phyloP scores from a whole-genome alignment of 1,139 yeast species.

The Sugiyamaella japonica region DNA sequence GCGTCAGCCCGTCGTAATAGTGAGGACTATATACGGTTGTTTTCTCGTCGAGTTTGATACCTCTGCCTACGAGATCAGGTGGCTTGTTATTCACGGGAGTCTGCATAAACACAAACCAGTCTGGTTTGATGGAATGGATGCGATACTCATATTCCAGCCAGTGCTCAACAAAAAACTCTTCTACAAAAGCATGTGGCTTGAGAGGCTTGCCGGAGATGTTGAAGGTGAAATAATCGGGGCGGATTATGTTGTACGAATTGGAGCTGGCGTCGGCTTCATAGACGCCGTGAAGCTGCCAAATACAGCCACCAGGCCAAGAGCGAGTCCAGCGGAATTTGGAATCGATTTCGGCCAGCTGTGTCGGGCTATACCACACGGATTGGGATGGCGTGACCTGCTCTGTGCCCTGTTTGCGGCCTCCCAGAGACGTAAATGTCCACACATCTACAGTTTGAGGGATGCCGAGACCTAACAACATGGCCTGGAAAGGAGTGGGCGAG shows the following conservation, averaged over 20 bases:
- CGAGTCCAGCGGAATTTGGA: conserved; percentile 69
- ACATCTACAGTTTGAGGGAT: conserved; percentile 63
- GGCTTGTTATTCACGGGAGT: conserved; percentile 82
- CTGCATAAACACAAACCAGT: conserved; percentile 63
- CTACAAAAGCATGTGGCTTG: conserved; percentile 54
- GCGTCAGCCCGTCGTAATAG: conserved; percentile 89
- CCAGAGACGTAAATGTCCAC: conserved; percentile 65
- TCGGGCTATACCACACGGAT: conserved; percentile 62
- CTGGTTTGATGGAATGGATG: conserved; percentile 44
- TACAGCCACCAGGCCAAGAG: conserved; percentile 76
- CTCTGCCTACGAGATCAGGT: conserved; percentile 46
- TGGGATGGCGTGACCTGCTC: conserved; percentile 64
- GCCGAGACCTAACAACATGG: conserved; percentile 65
- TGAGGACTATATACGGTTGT: conserved; percentile 78
- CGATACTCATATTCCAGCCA: conserved; percentile 50
- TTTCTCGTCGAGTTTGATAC: conserved; percentile 14
- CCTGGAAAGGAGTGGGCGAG: conserved; percentile 37
- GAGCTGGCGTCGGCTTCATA: conserved; percentile 65
- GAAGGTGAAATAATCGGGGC: conserved; percentile 51
- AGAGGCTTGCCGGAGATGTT: conserved; percentile 47
- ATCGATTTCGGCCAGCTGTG: conserved; percentile 50
- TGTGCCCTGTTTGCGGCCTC: conserved; percentile 64
- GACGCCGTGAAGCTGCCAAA: conserved; percentile 75
- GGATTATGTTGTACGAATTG: conserved; percentile 39
- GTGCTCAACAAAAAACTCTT: conserved; percentile 59